phyloP scores from a whole-genome alignment of 2,329 filamentous ascomycete species.

The Aspergillus calidoustus region DNA sequence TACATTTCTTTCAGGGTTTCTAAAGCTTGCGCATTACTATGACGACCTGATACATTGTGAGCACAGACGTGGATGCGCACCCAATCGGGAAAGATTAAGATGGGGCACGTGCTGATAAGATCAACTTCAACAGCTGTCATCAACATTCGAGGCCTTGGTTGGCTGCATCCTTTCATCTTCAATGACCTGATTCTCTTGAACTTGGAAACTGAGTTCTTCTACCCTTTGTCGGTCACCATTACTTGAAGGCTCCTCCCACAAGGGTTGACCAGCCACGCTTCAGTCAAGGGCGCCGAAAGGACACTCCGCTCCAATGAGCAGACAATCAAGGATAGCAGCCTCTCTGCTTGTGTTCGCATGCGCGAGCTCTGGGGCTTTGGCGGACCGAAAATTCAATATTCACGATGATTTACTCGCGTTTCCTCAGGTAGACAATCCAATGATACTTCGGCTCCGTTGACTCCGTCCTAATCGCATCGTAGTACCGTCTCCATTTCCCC shows the following conservation, averaged over 20 bases:
- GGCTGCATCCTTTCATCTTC: not conserved
- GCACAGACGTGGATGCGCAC: not conserved
- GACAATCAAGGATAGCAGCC: constrained; percentile 26
- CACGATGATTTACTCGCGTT: constrained; percentile 86
- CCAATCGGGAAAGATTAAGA: not conserved
- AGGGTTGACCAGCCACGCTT: not conserved
- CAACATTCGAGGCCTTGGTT: constrained; percentile 2
- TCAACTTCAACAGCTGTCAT: constrained; percentile 17
- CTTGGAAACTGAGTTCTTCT: not conserved
- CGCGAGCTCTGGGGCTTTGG: constrained; percentile 46
- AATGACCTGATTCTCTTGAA: not conserved
- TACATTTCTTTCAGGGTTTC: not conserved
- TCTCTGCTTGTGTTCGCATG: constrained; percentile 39
- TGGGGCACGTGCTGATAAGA: constrained; percentile 27
- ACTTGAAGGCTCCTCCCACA: not conserved
- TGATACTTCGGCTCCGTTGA: not conserved
- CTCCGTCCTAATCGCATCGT: not conserved
- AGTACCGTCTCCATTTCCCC: constrained; percentile 83
- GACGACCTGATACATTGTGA: too few relatives aligned
- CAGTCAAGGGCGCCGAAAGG: not conserved
- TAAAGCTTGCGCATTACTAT: too few relatives aligned
- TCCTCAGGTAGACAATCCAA: constrained; percentile 67
- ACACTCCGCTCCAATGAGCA: constrained; percentile 29
- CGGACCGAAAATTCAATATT: constrained; percentile 74
- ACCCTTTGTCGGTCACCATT: not conserved